Evolutionary conservation across 352 stramenopile genomes (phyloP), one percentile per base, ranked within the genome.

Genomic region (Albugo candida): DNA sequence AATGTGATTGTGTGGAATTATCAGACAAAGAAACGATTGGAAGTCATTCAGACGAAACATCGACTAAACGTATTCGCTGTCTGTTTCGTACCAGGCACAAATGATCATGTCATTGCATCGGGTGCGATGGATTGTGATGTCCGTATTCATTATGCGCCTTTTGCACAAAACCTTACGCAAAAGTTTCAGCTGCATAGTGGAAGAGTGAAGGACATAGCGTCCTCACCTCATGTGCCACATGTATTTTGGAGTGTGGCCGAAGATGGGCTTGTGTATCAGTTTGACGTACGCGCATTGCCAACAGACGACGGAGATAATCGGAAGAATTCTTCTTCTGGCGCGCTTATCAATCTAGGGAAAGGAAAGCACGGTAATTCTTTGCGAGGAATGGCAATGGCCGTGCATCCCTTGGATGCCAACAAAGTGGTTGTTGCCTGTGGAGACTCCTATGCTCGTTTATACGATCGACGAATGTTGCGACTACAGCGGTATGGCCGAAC

Each of bases 191-290:
- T 83, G 17, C 82, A 94, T 48, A 49, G 50, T 13, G 71, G 74
- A 13, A 72, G 80, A 31, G 78, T 92, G 18, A 91, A 94, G 55
- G 77, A 89, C 39, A 80, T 92, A 38, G 68, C 62, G 12, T 70
- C 48, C 14, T 83, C 73, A 0, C 66, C 49, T 21, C 69, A 61
- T 1, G 71, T 83, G 11, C 75, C 75, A 11, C 71, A 82, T 48
- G 60, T 88, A 14, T 88, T 92, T 49, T 94, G 78, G 78, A 88
- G 70, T 41, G 80, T 73, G 40, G 77, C 64, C 1, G 81, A 94
- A 55, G 81, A 94, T 56, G 81, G 74, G 36, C 48, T 82, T 4
- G 76, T 92, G 47, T 84, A 68, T 52, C 75, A 88, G 47, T 92
- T 88, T 56, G 78, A 92, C 46, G 53, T 88, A 20, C 63, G 78